Percentiles rank a stretch among this genome's conserved stretches.
Conservation (phyloP, 106 monocot species). For the Dendrobium nobile region DNA sequence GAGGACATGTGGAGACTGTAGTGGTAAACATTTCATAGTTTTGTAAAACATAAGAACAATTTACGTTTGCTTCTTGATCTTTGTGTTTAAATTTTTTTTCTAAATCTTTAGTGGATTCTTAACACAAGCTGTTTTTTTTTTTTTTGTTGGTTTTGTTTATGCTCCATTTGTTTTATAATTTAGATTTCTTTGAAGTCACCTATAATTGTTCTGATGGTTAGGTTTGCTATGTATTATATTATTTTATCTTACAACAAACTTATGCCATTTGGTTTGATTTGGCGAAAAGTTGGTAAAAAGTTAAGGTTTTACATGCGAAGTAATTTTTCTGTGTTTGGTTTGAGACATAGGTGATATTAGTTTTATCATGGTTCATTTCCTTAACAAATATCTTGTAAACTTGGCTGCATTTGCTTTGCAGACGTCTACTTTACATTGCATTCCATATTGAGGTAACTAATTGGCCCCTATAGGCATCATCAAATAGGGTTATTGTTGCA, state of each 20-base stretch:
- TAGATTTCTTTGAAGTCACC: not conserved
- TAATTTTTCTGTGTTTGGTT: not conserved
- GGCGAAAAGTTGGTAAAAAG: not conserved
- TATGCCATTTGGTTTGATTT: not conserved
- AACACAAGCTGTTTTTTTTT: not conserved
- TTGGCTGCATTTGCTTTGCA: constrained; percentile 2
- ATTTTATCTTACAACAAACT: not conserved
- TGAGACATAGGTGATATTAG: not conserved
- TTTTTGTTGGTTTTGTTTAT: not conserved
- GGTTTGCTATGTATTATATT: not conserved
- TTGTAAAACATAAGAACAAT: not conserved
- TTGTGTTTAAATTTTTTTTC: not conserved
- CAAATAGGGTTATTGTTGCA: not conserved
- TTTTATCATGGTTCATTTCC: not conserved
- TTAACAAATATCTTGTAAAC: not conserved
- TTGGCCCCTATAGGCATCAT: not conserved
- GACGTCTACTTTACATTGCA: not conserved
- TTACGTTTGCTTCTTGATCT: not conserved
- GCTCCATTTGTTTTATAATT: not conserved
- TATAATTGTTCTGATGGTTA: not conserved
- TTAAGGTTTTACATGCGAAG: not conserved
- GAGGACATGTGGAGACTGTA: not conserved
- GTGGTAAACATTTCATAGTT: not conserved
- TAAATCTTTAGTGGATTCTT: not conserved
- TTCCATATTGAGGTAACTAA: not conserved